Base-by-base conservation (phyloP, 2,329 filamentous ascomycete species). In the Colletotrichum australisinense region DNA sequence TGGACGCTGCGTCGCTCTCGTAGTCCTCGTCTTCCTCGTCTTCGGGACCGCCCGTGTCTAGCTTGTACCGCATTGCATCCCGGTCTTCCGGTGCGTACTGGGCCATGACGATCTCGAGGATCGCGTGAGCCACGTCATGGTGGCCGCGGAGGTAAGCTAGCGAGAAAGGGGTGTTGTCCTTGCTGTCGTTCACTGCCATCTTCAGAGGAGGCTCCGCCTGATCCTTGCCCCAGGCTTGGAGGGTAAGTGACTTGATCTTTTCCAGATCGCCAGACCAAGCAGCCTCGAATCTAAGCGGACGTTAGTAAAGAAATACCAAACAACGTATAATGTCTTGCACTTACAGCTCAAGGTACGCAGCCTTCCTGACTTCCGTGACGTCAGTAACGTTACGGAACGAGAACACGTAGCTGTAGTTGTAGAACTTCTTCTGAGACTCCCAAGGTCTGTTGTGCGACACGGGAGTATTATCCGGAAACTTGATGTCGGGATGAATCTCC, bases 241-340 rank as follows among this genome's bases (percentile, higher is more conserved):
- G 82, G 1, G 92, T 93, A 49, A 94, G 83, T 16, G 83, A 80
- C 78, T 93, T 94, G 80, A 96, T 90, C 3, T 84, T 90, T 1
- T 89, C 85, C 1, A 93, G 75, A 76, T 97, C 89, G n/a, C 92
- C 93, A 5, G 77, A 77, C 93, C 93, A 97, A 5, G 90, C 90
- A 46, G 93, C 93, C 78, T 96, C 91, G 79, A 94, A 93, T 8
- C 89, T 90, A 68, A 7, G n/a, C 12, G 7, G 11, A 5, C 24
- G 73, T 83, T 59, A 82, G 79, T n/a, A 67, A 16, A 66, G 9
- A 12, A n/a, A 8, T 5, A 24, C 14, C 8, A 22, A 8, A 46
- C n/a, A n/a, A 24, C 38, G 8, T 38, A 16, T 55, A 32, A 5
- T 19, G 24, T 14, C 4, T 32, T 24, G 19, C 3, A 85, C 89